Evolutionary conservation across 2,329 filamentous ascomycete genomes (phyloP).

Genomic region (Colletotrichum falcatum): DNA sequence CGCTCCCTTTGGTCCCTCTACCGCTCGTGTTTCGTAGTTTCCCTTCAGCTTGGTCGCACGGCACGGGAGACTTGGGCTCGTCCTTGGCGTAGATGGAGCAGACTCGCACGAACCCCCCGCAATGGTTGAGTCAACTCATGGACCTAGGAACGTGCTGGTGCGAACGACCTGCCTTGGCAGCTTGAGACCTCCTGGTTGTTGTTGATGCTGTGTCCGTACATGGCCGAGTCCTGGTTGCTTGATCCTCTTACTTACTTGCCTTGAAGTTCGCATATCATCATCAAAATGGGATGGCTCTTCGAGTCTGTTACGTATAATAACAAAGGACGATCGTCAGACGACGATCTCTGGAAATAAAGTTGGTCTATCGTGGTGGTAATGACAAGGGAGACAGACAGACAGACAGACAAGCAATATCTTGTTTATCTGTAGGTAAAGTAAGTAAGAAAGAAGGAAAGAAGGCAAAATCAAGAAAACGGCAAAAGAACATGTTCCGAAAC

Average conservation of each 20-base stretch:
- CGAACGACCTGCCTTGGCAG: background rate
- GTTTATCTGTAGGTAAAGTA: too few relatives aligned
- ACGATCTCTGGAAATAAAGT: too few relatives aligned
- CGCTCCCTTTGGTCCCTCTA: background rate
- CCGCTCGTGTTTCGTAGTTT: too few relatives aligned
- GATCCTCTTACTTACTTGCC: too few relatives aligned
- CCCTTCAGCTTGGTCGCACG: background rate
- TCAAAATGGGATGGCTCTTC: background rate
- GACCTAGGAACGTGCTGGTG: background rate
- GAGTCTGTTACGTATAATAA: too few relatives aligned
- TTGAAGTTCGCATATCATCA: background rate
- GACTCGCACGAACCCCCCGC: background rate
- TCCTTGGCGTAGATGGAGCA: background rate
- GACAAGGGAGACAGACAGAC: background rate
- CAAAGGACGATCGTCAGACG: background rate
- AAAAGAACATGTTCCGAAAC: constrained; percentile 13
- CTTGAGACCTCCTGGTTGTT: background rate
- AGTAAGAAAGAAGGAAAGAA: background rate
- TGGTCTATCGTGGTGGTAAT: background rate
- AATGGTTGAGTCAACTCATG: background rate
- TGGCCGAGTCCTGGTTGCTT: background rate
- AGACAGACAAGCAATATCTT: background rate
- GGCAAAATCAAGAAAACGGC: background rate
- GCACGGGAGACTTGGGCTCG: background rate
- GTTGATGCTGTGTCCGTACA: background rate